These are phyloP conservation scores for Yamadazyma conglobata DNA, from an alignment of 1,139 yeast species.

Conservation along the genomic window DNA sequence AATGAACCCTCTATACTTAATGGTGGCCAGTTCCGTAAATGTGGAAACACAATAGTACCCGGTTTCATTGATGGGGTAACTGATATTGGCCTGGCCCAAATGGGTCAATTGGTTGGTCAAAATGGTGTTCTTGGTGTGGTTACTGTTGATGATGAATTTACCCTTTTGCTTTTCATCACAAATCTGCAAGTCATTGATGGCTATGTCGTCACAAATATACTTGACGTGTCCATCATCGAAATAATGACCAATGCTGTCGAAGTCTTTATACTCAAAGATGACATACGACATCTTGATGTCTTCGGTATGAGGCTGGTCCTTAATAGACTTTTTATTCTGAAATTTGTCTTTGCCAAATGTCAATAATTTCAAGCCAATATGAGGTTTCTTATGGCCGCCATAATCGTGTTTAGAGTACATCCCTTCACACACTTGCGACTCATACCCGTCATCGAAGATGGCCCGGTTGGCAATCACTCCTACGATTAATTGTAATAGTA, in stretches of 20 bases:
- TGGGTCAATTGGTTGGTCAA: constrained; percentile 53
- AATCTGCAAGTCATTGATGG: constrained; percentile 49
- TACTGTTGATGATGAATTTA: constrained; percentile 52
- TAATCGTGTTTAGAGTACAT: constrained; percentile 85
- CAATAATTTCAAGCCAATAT: constrained; percentile 49
- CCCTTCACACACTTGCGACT: constrained; percentile 79
- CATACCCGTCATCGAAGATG: constrained; percentile 38
- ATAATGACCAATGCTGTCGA: constrained; percentile 59
- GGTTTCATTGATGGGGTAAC: constrained; percentile 65
- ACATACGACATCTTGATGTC: constrained; percentile 58
- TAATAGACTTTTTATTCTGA: constrained; percentile 19
- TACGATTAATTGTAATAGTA: constrained; percentile 1
- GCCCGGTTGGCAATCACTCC: constrained; percentile 48
- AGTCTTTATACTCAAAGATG: constrained; percentile 81
- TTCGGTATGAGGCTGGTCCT: constrained; percentile 20
- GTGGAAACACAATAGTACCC: constrained; percentile 93
- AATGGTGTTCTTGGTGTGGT: constrained; percentile 50
- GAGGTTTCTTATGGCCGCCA: constrained; percentile 74
- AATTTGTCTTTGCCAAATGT: constrained; percentile 32
- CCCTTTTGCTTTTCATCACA: constrained; percentile 60
- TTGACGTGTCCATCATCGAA: constrained; percentile 33
- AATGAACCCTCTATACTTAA: constrained; percentile 58
- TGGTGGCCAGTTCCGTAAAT: constrained; percentile 36
- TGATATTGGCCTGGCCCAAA: constrained; percentile 57
- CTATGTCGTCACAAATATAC: constrained; percentile 73